Base-by-base conservation (phyloP, 352 stramenopile genomes). In the Pythium pyrilobum region DNA sequence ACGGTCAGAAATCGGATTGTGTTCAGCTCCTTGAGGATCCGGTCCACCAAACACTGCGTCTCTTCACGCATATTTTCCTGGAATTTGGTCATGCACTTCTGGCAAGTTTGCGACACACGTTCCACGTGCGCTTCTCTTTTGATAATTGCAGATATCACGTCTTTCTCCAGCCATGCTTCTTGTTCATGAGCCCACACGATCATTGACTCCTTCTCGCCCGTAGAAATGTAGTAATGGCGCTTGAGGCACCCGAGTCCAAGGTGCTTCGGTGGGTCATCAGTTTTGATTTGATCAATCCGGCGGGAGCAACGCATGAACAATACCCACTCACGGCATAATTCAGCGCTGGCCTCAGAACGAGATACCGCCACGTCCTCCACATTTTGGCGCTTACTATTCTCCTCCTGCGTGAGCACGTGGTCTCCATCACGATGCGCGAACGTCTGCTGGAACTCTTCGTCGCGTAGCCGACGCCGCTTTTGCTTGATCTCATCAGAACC, bases 151-250 rank as follows among this genome's bases (percentile, higher is more conserved):
- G 33, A 29, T 5, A 92, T 41, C 1, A 81, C 74, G 18, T 69
- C 64, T 46, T 84, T 82, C 34, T 90, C 82, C 3, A 92, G 71
- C 59, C 61, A 76, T 0, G 76, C 80, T 52, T 90, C 82, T 43
- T 80, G 65, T 16, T 70, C 73, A 24, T 85, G 73, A 8, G 68
- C 72, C 82, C 79, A 92, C 5, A 59, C 59, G 1, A 57, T 71
- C 79, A 90, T 81, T 15, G 52, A 49, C 28, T 59, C 31, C 37
- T 89, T 85, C 53, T 92, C 82, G 9, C 81, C 52, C 6, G 64
- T 40, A 0, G 79, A 92, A 43, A 90, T 77, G 44, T 84, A 90
- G 59, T 89, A 87, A 32, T 90, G 82, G 0, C 82, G 77, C 49
- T 81, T 78, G 8, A 85, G 58, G 43, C 82, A 92, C 0, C 71